phyloP scores from a whole-genome alignment of 495 filamentous ascomycete genomes.

The Podospora comata region DNA sequence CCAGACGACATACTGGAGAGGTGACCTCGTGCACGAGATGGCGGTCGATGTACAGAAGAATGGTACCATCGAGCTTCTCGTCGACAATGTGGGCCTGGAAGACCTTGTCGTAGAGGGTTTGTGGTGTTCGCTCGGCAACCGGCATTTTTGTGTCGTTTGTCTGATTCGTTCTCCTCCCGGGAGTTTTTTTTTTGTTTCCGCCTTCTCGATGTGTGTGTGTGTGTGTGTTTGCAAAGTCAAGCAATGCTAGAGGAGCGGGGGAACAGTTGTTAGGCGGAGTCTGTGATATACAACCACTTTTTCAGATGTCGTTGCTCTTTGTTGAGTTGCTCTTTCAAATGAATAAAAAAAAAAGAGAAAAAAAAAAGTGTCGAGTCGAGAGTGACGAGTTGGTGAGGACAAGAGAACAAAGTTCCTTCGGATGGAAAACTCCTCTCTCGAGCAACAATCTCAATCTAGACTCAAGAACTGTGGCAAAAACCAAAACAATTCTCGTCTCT shows the following conservation, averaged over 20 bases:
- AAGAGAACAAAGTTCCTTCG: background rate
- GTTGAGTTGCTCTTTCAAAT: background rate
- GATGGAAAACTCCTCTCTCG: background rate
- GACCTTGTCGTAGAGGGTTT: slow-evolving; percentile 98
- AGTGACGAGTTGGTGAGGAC: background rate
- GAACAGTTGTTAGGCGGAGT: background rate
- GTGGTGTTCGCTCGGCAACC: slow-evolving; percentile 67
- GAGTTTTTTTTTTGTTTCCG: background rate
- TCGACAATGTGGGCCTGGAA: slow-evolving; percentile 90
- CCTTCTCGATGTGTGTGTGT: background rate
- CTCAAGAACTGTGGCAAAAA: background rate
- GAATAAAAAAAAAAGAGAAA: too few relatives aligned
- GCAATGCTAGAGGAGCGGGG: background rate
- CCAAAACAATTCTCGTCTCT: background rate
- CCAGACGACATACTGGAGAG: slow-evolving; percentile 60
- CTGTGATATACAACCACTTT: background rate
- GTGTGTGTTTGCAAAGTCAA: background rate
- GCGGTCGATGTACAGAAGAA: slow-evolving; percentile 90
- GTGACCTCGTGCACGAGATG: slow-evolving; percentile 98
- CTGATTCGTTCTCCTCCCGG: slow-evolving; percentile 2
- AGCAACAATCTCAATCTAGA: background rate
- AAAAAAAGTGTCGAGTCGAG: too few relatives aligned
- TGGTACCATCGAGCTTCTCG: slow-evolving; percentile 86
- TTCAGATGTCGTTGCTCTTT: background rate
- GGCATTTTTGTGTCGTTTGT: slow-evolving; percentile 61